Evolutionary conservation across 2,329 filamentous ascomycete species (phyloP).

Genomic region (Clarireedia paspali): DNA sequence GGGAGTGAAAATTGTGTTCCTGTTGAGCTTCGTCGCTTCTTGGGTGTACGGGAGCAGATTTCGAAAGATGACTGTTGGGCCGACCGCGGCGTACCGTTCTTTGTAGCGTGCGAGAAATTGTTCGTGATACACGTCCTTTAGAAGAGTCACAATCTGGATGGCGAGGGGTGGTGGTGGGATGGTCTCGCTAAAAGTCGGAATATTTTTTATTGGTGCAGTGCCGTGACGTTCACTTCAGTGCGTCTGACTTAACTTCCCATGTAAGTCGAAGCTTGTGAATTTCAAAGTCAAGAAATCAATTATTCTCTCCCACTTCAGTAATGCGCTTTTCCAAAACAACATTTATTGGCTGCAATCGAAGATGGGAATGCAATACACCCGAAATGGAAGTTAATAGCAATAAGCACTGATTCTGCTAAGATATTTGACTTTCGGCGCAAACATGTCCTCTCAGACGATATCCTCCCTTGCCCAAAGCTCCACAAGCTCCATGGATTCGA

Average conservation of each 20-base stretch:
- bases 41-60: not conserved
- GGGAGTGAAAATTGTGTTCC: constrained; percentile 2
- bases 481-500: constrained; percentile 18
- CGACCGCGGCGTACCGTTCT: not conserved
- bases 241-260: not conserved
- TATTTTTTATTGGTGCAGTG: constrained; percentile 1
- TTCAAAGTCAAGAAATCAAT: not conserved
- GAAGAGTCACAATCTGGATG: constrained; percentile 9
- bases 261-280: not conserved
- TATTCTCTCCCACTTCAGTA: not conserved
- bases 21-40: constrained; percentile 5
- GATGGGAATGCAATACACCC: not conserved
- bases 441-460: constrained; percentile 13
- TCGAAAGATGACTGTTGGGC: too few relatives aligned
- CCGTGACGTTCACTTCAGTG: not conserved
- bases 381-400: not conserved
- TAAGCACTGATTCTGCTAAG: not conserved
- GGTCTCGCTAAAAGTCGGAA: constrained; percentile 7
- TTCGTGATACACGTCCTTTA: constrained; percentile 6
- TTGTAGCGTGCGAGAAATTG: constrained; percentile 1
- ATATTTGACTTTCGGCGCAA: not conserved
- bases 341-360: not conserved
- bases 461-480: constrained; percentile 18
- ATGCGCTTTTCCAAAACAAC: not conserved
- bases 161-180: constrained; percentile 8